Percentiles rank a stretch among this genome's conserved stretches.
Evolutionary conservation across 2,329 filamentous ascomycete species (phyloP).

Genomic region (Dichotomopilus funicola): DNA sequence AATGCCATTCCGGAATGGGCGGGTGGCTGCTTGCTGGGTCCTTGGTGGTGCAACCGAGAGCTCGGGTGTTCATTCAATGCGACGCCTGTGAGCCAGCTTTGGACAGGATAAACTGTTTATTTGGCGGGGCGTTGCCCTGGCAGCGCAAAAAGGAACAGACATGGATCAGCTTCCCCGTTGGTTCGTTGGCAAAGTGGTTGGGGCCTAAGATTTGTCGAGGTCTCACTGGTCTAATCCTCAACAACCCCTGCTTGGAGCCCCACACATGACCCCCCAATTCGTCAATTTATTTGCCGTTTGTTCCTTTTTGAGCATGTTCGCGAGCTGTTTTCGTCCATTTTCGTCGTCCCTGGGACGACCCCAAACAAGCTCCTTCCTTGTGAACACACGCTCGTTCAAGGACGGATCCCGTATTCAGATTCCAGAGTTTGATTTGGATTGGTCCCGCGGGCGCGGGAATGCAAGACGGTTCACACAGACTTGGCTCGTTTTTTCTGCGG

Average conservation of each 20-base stretch:
- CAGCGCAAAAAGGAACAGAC: slow-evolving; percentile 7
- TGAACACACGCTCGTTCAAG: neutral
- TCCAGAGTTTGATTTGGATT: neutral
- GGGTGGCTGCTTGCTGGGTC: too few relatives aligned
- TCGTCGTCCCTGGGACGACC: neutral
- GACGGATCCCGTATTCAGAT: slow-evolving; percentile 14
- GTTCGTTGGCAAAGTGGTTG: too few relatives aligned
- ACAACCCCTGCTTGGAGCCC: too few relatives aligned
- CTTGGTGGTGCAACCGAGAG: slow-evolving; percentile 5
- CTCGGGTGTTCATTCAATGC: slow-evolving; percentile 9
- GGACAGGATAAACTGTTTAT: slow-evolving; percentile 15
- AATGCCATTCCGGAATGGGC: slow-evolving; percentile 3
- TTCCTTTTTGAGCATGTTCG: too few relatives aligned
- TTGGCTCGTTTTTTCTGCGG: too few relatives aligned
- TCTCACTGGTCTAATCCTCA: too few relatives aligned
- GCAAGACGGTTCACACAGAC: neutral
- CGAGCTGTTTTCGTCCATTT: neutral
- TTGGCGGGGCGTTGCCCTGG: slow-evolving; percentile 24
- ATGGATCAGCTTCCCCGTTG: slow-evolving; percentile 2
- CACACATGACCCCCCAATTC: too few relatives aligned
- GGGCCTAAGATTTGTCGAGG: too few relatives aligned
- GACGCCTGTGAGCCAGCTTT: slow-evolving; percentile 12
- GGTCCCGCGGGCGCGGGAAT: slow-evolving; percentile 1
- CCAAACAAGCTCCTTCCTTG: slow-evolving; percentile 4
- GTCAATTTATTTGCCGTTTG: too few relatives aligned